Evolutionary conservation across 495 filamentous ascomycete species (phyloP).

Genomic region (Neurospora africana): DNA sequence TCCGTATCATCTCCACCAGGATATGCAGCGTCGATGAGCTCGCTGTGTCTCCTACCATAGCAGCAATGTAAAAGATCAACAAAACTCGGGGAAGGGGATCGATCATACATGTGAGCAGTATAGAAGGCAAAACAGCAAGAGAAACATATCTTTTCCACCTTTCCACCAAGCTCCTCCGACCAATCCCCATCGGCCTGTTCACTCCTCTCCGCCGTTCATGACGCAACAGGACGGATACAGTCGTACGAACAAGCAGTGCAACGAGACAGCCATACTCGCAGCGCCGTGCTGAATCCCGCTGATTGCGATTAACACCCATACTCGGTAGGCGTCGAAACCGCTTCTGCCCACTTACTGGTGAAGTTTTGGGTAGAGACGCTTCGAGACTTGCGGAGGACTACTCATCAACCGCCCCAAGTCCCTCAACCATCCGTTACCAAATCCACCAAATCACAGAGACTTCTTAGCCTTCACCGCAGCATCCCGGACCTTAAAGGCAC

Average conservation of each 20-base stretch:
- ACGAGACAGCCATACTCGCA: background rate
- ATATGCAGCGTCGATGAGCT: background rate
- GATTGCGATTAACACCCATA: background rate
- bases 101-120: background rate
- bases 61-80: background rate
- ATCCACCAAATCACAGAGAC: background rate
- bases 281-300: background rate
- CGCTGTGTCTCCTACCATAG: background rate
- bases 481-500: constrained; percentile 39
- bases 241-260: background rate
- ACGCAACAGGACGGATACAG: background rate
- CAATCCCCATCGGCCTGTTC: background rate
- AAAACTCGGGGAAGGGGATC: background rate
- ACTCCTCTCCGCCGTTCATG: background rate
- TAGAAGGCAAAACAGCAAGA: background rate
- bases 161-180: background rate
- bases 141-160: background rate
- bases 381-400: no score
- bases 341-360: no score
- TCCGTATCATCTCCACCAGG: background rate
- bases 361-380: no score
- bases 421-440: background rate
- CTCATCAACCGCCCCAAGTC: background rate
- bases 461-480: constrained; percentile 19
- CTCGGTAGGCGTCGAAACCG: no score